Evolutionary conservation across 2,329 filamentous ascomycete genomes (phyloP).

Genomic region (Gnomoniopsis sp.): DNA sequence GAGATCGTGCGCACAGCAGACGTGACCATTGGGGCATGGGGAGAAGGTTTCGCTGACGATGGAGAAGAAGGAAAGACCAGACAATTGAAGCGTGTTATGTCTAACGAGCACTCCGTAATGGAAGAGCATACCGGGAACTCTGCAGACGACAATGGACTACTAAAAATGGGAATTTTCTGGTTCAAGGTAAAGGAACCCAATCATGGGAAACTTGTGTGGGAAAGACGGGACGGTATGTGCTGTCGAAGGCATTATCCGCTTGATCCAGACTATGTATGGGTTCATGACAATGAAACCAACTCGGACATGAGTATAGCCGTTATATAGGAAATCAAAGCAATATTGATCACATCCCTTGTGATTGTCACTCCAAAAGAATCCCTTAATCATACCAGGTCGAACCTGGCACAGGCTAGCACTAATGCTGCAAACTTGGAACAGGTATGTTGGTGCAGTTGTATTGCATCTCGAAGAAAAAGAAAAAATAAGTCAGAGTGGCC

Average conservation of each 20-base stretch:
- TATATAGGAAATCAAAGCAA: not conserved
- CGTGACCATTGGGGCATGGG: not conserved
- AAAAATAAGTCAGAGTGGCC: no score
- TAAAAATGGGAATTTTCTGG: conserved; percentile 1
- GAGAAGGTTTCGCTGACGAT: not conserved
- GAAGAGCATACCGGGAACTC: not conserved
- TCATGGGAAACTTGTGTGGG: not conserved
- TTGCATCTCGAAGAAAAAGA: no score
- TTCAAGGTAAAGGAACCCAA: not conserved
- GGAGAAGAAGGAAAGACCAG: not conserved
- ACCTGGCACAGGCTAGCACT: no score
- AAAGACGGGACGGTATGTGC: not conserved
- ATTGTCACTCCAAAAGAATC: no score
- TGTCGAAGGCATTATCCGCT: not conserved
- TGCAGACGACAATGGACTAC: not conserved
- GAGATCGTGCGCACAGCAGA: conserved; percentile 1
- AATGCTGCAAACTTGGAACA: no score
- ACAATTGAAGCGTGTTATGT: not conserved
- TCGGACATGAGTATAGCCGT: not conserved
- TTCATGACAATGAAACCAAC: not conserved
- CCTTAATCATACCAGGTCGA: no score
- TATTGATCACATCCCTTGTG: not conserved
- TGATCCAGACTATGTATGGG: not conserved
- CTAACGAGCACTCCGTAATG: not conserved
- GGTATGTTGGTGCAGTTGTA: no score